Percentiles rank a stretch among this genome's conserved stretches.
phyloP scores from a whole-genome alignment of 108 stramenopile genomes.

The Nannochloropsis gaditana region DNA sequence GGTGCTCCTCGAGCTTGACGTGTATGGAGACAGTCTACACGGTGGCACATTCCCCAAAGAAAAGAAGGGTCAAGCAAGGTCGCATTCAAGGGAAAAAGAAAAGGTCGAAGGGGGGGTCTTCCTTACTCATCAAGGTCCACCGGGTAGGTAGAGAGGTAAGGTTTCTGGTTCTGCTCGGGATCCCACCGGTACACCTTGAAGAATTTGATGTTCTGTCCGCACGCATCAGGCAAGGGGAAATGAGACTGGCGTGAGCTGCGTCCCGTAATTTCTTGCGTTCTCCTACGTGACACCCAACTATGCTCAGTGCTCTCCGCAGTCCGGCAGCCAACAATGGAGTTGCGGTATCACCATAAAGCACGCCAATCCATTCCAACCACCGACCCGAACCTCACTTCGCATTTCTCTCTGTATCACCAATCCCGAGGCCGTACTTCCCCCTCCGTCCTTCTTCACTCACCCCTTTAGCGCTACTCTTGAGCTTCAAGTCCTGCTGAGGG shows the following conservation, averaged over 20 bases:
- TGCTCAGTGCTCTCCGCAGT: too few species aligned
- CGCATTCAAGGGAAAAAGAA: neutral
- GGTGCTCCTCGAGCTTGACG: neutral
- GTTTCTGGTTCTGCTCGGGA: conserved; percentile 83
- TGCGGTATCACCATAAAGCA: neutral
- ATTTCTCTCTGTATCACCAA: neutral
- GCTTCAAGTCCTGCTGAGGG: conserved; percentile 18
- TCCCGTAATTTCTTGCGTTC: too few species aligned
- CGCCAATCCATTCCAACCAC: neutral
- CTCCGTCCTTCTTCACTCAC: neutral
- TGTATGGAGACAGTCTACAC: too few species aligned
- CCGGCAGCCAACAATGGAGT: too few species aligned
- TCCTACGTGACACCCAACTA: too few species aligned
- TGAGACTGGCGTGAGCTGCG: too few species aligned
- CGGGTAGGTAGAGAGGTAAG: conserved; percentile 73
- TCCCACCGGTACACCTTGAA: conserved; percentile 98
- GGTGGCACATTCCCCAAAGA: too few species aligned
- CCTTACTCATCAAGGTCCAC: conserved; percentile 75
- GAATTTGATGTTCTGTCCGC: conserved; percentile 70
- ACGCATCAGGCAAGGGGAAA: too few species aligned
- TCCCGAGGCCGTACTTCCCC: too few species aligned
- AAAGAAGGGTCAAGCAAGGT: neutral
- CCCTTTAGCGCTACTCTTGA: neutral
- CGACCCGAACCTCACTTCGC: neutral
- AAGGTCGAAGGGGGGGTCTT: conserved; percentile 44